Conservation (phyloP, 78 protist species). For the Guillardia theta region DNA sequence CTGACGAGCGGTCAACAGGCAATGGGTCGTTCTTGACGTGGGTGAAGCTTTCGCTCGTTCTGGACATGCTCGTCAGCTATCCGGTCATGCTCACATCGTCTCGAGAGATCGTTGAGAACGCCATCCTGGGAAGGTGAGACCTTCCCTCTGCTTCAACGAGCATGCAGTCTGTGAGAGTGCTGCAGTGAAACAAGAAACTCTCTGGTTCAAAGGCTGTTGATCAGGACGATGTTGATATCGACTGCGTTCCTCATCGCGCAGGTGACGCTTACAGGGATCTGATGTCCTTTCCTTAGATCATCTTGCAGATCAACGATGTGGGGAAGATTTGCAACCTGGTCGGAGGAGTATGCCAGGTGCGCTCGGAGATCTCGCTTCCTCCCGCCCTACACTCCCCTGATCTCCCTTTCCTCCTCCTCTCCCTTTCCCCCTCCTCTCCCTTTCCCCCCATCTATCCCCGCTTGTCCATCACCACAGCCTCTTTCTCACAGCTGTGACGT, state of each 20-base stretch:
- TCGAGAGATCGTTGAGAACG: not conserved
- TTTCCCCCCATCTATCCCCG: too few relatives aligned
- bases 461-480: too few relatives aligned
- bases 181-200: too few relatives aligned
- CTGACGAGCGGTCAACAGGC: too few relatives aligned
- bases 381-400: too few relatives aligned
- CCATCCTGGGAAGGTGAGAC: not conserved
- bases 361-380: too few relatives aligned
- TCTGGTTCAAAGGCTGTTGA: too few relatives aligned
- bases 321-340: not conserved
- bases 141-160: not conserved
- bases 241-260: not conserved
- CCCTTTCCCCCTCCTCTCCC: too few relatives aligned
- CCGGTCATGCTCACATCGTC: slow-evolving; percentile 4
- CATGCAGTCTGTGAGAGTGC: not conserved
- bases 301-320: not conserved
- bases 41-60: not conserved
- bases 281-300: too few relatives aligned
- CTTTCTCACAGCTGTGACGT: too few relatives aligned
- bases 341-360: not conserved
- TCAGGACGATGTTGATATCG: not conserved
- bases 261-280: too few relatives aligned
- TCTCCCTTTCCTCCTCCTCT: too few relatives aligned
- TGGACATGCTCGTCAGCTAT: not conserved
- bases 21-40: not conserved